Percentiles rank a stretch among this genome's conserved stretches.
Evolutionary conservation across 106 monocot genomes (phyloP).

Genomic region (Dendrobium officinale): DNA sequence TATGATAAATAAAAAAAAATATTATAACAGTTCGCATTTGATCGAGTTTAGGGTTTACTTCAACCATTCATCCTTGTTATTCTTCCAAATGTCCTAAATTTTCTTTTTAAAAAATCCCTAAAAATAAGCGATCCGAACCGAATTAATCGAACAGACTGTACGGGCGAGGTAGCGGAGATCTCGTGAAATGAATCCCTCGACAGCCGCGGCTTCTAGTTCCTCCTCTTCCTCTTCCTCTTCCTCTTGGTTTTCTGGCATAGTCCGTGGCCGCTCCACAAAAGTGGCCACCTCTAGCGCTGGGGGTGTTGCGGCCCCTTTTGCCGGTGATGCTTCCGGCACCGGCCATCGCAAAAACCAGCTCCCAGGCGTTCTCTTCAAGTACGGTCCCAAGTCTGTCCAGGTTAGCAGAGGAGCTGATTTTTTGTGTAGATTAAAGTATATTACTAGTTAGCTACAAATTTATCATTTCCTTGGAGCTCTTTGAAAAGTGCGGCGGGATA

Average conservation of each 20-base stretch:
- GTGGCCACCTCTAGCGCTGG: neutral
- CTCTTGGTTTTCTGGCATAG: slow-evolving; percentile 24
- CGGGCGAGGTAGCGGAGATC: neutral
- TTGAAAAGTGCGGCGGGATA: neutral
- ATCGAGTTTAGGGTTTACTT: too few relatives aligned
- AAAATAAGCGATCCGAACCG: neutral
- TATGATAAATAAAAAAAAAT: too few relatives aligned
- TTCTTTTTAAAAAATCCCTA: too few relatives aligned
- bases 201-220: neutral
- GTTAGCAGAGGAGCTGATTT: neutral
- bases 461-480: neutral
- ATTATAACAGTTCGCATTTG: too few relatives aligned
- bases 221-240: slow-evolving; percentile 2
- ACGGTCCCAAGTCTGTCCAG: slow-evolving; percentile 26
- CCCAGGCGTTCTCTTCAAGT: slow-evolving; percentile 28
- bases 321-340: neutral
- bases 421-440: neutral
- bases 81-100: too few relatives aligned
- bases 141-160: neutral
- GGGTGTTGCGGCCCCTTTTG: neutral
- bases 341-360: slow-evolving; percentile 17
- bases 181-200: slow-evolving; percentile 5
- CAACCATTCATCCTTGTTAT: too few relatives aligned
- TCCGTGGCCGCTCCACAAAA: slow-evolving; percentile 19
- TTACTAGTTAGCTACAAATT: neutral